Conservation (phyloP, 495 filamentous ascomycete genomes). For the Penicillium chermesinum region DNA sequence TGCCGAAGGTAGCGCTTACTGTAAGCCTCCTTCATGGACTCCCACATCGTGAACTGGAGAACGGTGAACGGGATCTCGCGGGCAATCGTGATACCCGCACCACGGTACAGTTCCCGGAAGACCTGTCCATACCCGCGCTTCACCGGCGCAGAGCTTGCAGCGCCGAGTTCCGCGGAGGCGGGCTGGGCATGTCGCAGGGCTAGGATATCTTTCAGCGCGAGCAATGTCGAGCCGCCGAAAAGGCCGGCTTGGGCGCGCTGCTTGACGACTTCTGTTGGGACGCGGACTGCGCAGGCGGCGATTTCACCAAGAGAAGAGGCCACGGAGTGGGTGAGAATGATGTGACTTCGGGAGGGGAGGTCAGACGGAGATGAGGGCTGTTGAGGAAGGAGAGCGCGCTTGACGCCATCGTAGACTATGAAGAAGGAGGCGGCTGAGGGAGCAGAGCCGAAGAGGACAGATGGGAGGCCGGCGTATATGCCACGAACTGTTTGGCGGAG, state of each 20-base stretch:
- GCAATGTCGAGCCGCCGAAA: slow-evolving; percentile 45
- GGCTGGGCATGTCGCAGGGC: slow-evolving; percentile 32
- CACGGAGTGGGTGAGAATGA: slow-evolving; percentile 63
- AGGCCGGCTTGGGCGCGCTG: slow-evolving; percentile 88
- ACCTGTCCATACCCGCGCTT: slow-evolving; percentile 51
- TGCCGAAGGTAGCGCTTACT: slow-evolving; percentile 28
- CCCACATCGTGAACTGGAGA: slow-evolving; percentile 96
- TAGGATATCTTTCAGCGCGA: slow-evolving; percentile 66
- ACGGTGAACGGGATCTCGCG: slow-evolving; percentile 96
- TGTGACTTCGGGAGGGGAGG: slow-evolving; percentile 30
- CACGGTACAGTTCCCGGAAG: slow-evolving; percentile 80
- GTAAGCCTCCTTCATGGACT: slow-evolving; percentile 70
- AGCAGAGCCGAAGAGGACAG: slow-evolving; percentile 71
- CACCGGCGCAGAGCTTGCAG: slow-evolving; percentile 18
- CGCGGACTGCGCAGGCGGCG: slow-evolving; percentile 84
- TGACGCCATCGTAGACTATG: slow-evolving; percentile 86
- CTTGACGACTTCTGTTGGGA: slow-evolving; percentile 96
- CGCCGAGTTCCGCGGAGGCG: background rate
- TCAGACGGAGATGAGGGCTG: slow-evolving; percentile 6
- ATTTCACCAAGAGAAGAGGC: slow-evolving; percentile 89
- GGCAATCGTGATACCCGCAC: slow-evolving; percentile 85
- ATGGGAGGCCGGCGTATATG: slow-evolving; percentile 61
- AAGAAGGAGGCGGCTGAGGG: slow-evolving; percentile 98
- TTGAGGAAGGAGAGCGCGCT: slow-evolving; percentile 48
- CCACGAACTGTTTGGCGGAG: slow-evolving; percentile 61